Conservation (phyloP, 108 stramenopile genomes). For the Nitzschia sp. region DNA sequence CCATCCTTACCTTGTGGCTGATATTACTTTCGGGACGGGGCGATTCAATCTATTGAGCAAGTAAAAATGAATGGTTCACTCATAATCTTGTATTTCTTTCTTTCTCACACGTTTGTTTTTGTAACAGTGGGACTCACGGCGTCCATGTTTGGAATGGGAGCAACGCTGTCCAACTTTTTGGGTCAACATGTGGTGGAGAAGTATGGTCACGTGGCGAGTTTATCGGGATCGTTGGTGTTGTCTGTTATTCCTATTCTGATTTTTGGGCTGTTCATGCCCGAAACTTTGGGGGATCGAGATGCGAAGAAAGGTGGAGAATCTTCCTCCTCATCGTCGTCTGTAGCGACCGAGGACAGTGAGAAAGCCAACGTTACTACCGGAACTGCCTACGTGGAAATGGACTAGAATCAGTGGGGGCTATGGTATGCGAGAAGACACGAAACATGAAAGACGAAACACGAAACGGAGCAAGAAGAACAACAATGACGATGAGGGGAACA, state of each 20-base stretch:
- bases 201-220: constrained; percentile 73
- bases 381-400: constrained; percentile 1
- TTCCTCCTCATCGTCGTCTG: not conserved
- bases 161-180: constrained; percentile 75
- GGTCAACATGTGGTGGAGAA: constrained; percentile 81
- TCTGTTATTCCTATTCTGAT: constrained; percentile 75
- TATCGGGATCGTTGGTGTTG: constrained; percentile 68
- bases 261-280: constrained; percentile 75
- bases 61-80: constrained; percentile 10
- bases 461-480: no score
- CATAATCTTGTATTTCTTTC: constrained; percentile 5
- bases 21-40: constrained; percentile 87
- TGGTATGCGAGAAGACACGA: no score
- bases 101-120: no score
- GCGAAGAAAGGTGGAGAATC: not conserved
- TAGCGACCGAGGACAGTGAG: not conserved
- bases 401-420: not conserved
- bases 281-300: constrained; percentile 60
- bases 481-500: no score
- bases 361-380: not conserved
- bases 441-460: no score
- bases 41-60: constrained; percentile 85
- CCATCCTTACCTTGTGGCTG: constrained; percentile 85
- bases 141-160: constrained; percentile 82
- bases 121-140: constrained; percentile 69